Conservation (phyloP, 2,329 filamentous ascomycete species). For the Trichoderma atroviride region DNA sequence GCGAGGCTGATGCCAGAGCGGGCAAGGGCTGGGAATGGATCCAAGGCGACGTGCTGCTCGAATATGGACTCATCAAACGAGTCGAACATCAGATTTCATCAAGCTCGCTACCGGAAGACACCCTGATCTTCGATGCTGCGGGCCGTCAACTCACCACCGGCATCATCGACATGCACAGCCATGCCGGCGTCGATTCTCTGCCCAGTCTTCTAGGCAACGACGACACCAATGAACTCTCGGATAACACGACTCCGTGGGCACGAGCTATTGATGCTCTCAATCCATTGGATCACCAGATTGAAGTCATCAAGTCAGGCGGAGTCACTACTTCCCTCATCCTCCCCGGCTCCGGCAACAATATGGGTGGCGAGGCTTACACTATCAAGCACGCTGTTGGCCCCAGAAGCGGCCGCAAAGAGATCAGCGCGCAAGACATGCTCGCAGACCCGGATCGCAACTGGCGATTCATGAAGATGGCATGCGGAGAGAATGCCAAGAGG, state of each 20-base stretch:
- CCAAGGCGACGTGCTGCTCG: slow-evolving; percentile 61
- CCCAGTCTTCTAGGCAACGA: slow-evolving; percentile 56
- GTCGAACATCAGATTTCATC: slow-evolving; percentile 51
- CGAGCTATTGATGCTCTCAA: slow-evolving; percentile 67
- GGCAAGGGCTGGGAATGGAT: slow-evolving; percentile 65
- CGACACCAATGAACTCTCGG: slow-evolving; percentile 66
- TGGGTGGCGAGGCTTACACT: slow-evolving; percentile 70
- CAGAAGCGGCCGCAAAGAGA: slow-evolving; percentile 61
- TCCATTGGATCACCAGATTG: slow-evolving; percentile 64
- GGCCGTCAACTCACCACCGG: slow-evolving; percentile 66
- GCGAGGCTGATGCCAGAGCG: slow-evolving; percentile 55
- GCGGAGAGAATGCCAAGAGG: slow-evolving; percentile 69
- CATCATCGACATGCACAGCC: slow-evolving; percentile 73
- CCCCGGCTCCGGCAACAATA: slow-evolving; percentile 72
- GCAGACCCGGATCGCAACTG: slow-evolving; percentile 66
- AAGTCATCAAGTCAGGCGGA: slow-evolving; percentile 72
- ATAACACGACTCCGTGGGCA: slow-evolving; percentile 68
- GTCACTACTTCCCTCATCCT: slow-evolving; percentile 69
- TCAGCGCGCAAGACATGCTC: slow-evolving; percentile 64
- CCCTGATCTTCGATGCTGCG: slow-evolving; percentile 57
- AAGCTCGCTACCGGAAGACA: slow-evolving; percentile 49
- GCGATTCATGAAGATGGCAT: slow-evolving; percentile 78
- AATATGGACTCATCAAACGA: slow-evolving; percentile 62
- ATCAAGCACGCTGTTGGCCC: slow-evolving; percentile 69
- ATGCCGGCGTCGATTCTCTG: slow-evolving; percentile 63